Percentiles rank a stretch among this genome's conserved stretches.
phyloP scores from a whole-genome alignment of 139 green algal genomes.

The Picochlorum sp. region DNA sequence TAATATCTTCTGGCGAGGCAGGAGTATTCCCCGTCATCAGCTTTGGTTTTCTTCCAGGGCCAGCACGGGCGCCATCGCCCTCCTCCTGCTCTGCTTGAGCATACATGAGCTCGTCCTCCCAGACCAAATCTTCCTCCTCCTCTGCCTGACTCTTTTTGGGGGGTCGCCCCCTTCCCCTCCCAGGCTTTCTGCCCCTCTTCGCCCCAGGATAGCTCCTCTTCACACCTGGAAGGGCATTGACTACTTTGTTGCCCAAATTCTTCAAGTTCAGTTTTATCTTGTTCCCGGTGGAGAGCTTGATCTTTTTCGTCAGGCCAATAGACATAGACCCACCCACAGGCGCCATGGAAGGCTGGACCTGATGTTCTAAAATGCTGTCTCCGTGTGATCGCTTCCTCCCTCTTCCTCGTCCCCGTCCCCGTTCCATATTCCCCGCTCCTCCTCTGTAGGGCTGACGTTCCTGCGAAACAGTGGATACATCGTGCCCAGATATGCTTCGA shows the following conservation, averaged over 20 bases:
- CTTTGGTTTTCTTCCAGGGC: slow-evolving; percentile 1
- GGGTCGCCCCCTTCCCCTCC: neutral
- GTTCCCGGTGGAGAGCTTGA: too few relatives aligned
- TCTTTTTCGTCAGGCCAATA: neutral
- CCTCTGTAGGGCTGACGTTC: too few relatives aligned
- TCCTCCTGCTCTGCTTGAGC: neutral
- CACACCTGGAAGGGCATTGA: neutral
- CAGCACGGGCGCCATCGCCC: neutral
- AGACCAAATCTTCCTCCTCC: neutral
- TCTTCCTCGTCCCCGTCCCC: too few relatives aligned
- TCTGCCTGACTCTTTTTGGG: slow-evolving; percentile 1
- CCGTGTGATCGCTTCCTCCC: too few relatives aligned
- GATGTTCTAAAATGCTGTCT: too few relatives aligned
- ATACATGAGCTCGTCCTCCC: slow-evolving; percentile 1
- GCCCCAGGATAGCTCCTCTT: slow-evolving; percentile 2
- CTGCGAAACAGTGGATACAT: too few relatives aligned
- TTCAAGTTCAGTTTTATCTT: neutral
- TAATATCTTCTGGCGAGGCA: neutral
- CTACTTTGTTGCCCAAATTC: neutral
- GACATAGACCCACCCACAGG: neutral
- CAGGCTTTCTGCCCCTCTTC: slow-evolving; percentile 2
- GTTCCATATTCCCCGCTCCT: too few relatives aligned
- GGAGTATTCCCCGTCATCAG: neutral
- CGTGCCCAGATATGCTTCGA: too few relatives aligned
- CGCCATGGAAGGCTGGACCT: too few relatives aligned